A percentile compares a stretch with the other conserved stretches of the same genome.
Evolutionary conservation across 1,139 yeast genomes (phyloP).

Genomic region (Hansenula anomala): DNA sequence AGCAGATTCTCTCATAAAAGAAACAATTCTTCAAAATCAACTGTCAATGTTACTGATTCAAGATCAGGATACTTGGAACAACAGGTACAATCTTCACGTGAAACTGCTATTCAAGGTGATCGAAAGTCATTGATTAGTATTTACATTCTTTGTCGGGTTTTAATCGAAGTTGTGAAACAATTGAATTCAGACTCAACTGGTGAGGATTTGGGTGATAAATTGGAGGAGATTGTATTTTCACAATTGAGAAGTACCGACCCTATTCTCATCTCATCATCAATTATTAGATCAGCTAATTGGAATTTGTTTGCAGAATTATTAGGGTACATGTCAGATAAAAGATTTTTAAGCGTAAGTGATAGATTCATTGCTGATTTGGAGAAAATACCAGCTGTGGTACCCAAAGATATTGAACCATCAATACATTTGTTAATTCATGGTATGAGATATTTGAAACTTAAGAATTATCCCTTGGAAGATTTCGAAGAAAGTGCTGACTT

Average conservation of each 20-base stretch:
- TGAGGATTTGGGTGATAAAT: conserved; percentile 73
- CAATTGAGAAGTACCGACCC: conserved; percentile 91
- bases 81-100: conserved; percentile 54
- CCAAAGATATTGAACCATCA: conserved; percentile 63
- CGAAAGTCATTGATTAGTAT: conserved; percentile 83
- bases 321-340: conserved; percentile 83
- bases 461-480: conserved; percentile 80
- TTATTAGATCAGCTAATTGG: conserved; percentile 90
- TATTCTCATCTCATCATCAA: conserved; percentile 52
- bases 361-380: conserved; percentile 91
- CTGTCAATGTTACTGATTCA: conserved; percentile 21
- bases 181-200: conserved; percentile 70
- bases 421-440: conserved; percentile 80
- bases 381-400: conserved; percentile 55
- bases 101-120: conserved; percentile 78
- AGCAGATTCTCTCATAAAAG: conserved; percentile 31
- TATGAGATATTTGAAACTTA: conserved; percentile 77
- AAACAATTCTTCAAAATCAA: conserved; percentile 31
- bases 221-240: conserved; percentile 91
- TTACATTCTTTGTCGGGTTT: conserved; percentile 85
- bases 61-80: conserved; percentile 27
- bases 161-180: conserved; percentile 89
- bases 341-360: conserved; percentile 87
- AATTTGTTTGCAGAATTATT: conserved; percentile 81
- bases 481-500: conserved; percentile 94